phyloP scores from a whole-genome alignment of 805 yeast genomes.

The Geotrichum ghanense region DNA sequence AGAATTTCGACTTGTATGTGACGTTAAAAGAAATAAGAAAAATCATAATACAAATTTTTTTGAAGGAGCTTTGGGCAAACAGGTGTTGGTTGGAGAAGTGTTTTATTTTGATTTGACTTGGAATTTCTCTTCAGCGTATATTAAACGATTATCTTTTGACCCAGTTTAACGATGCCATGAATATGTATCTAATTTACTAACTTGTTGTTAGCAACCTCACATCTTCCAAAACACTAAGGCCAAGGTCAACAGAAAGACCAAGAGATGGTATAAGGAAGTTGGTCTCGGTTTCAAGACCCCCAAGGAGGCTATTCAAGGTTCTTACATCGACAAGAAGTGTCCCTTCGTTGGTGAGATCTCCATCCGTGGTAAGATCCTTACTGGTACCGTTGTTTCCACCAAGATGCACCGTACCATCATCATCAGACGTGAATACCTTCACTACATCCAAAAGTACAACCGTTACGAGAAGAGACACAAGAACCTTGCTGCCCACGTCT shows the following conservation, averaged over 20 bases:
- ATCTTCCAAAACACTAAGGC: slow-evolving; percentile 99
- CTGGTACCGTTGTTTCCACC: slow-evolving; percentile 99
- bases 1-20: no score
- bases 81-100: no score
- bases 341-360: slow-evolving; percentile 96
- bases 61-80: no score
- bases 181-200: slow-evolving; percentile 29
- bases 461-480: slow-evolving; percentile 99
- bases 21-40: no score
- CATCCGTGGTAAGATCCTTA: slow-evolving; percentile 98
- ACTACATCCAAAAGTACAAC: slow-evolving; percentile 99
- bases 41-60: no score
- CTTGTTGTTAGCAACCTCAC: slow-evolving; percentile 88
- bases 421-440: slow-evolving; percentile 99
- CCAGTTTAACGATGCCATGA: background rate
- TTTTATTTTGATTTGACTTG: no score
- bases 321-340: slow-evolving; percentile 99
- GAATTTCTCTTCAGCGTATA: no score
- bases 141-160: no score
- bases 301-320: slow-evolving; percentile 94
- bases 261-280: slow-evolving; percentile 99
- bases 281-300: slow-evolving; percentile 99
- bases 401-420: slow-evolving; percentile 99
- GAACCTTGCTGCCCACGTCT: slow-evolving; percentile 99
- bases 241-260: slow-evolving; percentile 95